Evolutionary conservation across 148 eudicot species (phyloP), one percentile per base, ranked within the genome.

Genomic region (Nepenthes mirabilis): DNA sequence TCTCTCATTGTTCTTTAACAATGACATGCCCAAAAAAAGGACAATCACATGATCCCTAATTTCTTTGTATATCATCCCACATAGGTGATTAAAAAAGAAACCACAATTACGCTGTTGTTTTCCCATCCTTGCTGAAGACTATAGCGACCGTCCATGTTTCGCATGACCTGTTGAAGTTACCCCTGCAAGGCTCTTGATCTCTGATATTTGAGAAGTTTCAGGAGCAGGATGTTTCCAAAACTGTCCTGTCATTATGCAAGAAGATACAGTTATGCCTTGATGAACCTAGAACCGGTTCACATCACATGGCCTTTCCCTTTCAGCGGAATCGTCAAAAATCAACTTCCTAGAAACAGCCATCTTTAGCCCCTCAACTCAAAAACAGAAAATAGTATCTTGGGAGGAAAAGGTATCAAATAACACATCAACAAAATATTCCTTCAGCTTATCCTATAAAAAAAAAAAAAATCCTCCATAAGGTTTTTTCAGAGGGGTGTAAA

Each of bases 71-170:
- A 77, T 88, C 96, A 88, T 77, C 98, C 95, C 82, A 81, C 75
- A 80, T 75, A 89, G 82, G 95, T 86, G 96, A 88, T 86, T 82
- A 93, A 89, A 74, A 80, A 79, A 76, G 82, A 86, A 93, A 86
- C 99, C 95, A 89, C 91, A 89, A 93, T 93, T 84, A 93, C 99
- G 99, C 99, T 93, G 99, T 89, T 88, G 89, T 93, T 88, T 77
- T 93, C 99, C 99, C 99, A 93, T 88, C 99, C 91, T 77, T 85
- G 99, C 84, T 84, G 99, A 70, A 65, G 88, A 79, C 88, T 94
- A 86, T 86, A 93, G 88, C 95, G 99, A 71, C 99, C 91, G 72
- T 93, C 99, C 99, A 93, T 93, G 68, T 76, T 80, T 77, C 62
- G 79, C 66, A 63, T 60, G 65, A 71, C 69, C 69, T 57, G 80